Evolutionary conservation across 2,329 filamentous ascomycete genomes (phyloP), one percentile per base, ranked within the genome.

Genomic region (Clarireedia homoeocarpa): DNA sequence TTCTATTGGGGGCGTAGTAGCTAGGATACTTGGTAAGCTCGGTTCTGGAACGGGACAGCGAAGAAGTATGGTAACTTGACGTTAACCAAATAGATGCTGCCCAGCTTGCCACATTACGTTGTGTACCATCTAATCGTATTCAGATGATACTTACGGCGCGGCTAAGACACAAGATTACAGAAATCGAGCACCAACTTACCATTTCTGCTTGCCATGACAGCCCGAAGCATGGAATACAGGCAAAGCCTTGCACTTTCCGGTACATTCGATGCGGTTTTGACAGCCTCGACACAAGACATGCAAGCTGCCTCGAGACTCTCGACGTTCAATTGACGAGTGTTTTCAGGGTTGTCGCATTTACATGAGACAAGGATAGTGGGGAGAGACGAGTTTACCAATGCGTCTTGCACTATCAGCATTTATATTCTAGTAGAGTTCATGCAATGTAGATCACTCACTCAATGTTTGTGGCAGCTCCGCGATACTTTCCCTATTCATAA

Each of bases 351-450:
- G 70, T 96, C 92, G 75, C 89, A 95, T 77, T 96, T 96, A 71
- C 86, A 92, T 55, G 90, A 89, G 51, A 95, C 88, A 44, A 96
- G 80, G 60, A 92, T 79, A 53, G 86, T 87, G 7, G 91, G 90
- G 40, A 95, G 73, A 24, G 80, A 79, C 17, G 86, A 84, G 64
- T 85, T 86, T 57, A 83, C 81, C 51, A 95, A 77, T 44, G 86
- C 85, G 73, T 83, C 91, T 95, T 70, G 46, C 70, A 48, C 36
- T 30, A 55, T 48, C 53, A 52, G 48, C 55, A 54, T 52, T 49
- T 23, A 20, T 46, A 44, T 42, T 44, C 6, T 12, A 40, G 34
- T 45, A 48, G 39, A 34, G 17, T 45, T 20, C 36, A 20, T 47
- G 26, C 42, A 53, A 17, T 26, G 17, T 14, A 36, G 61, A 51